Evolutionary conservation across 352 stramenopile genomes (phyloP), one percentile per base, ranked within the genome.

Genomic region (Pythium utonaiense): DNA sequence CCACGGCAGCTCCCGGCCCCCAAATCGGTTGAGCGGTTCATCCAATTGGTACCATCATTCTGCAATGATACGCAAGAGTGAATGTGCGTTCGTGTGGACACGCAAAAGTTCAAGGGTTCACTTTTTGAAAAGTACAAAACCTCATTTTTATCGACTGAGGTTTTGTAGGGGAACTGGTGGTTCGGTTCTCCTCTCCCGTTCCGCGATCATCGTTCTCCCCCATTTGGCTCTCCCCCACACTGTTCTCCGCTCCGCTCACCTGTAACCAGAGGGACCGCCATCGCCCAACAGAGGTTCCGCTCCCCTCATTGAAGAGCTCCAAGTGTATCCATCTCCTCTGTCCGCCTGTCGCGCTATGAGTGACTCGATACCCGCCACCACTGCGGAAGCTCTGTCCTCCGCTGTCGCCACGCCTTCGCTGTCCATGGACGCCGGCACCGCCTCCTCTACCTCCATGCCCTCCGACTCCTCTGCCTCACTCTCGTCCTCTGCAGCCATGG

Each of bases 201-300:
- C n/a, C n/a, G n/a, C n/a, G n/a, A n/a, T n/a, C n/a, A n/a, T 33
- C 28, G 28, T 33, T 33, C 28, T 33, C 28, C 28, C 5, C 28
- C 28, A 12, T 50, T 50, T 50, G 30, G 8, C 40, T 13, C 40
- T 44, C 36, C 36, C 7, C 13, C 22, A 17, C 40, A 47, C 21
- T 47, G 40, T 19, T 47, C 40, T 47, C 40, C 40, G 5, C 40
- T 47, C n/a, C 36, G 16, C 36, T 44, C 13, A 67, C 53, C 53
- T 27, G 4, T 13, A 21, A 62, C 53, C 38, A 68, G 53, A 68
- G 61, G 61, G 61, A 54, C 33, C 22, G 16, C 12, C 62, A 69
- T 69, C 62, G 62, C 44, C n/a, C 62, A 69, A 69, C 62, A 41
- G 55, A 69, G 62, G 62, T 69, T 64, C 40, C 34, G 22, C 48